Base-by-base conservation (phyloP, 768 basidiomycete genomes). In the Clitopilus hobsonii region DNA sequence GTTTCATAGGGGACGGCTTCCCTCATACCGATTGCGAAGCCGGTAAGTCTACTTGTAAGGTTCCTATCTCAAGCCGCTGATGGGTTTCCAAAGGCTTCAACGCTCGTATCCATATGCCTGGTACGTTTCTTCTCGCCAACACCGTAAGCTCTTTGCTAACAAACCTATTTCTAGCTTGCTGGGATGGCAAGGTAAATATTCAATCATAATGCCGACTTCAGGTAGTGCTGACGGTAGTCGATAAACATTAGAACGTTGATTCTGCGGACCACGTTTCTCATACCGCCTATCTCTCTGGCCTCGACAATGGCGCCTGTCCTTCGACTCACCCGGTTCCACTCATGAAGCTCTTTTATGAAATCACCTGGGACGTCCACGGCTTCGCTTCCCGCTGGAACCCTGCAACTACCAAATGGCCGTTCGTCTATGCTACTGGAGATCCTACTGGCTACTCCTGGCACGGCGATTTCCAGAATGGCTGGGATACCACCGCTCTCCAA, bases 381-480 rank as follows among this genome's bases (percentile, higher is more conserved):
- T 67, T 77, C 32, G 61, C 67, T 11, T 58, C 58, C 10, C 67
- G 73, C n/a, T 76, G 74, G 74, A 63, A 63, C 23, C 65, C 68
- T 10, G 59, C 58, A 1, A 64, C 59, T 53, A 61, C 75, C 48
- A 60, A 58, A 18, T 74, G 74, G 70, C 76, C 76, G 1, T 76
- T 77, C 55, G 74, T 76, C 1, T 76, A 74, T 47, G 74, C 80
- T 4, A 72, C 70, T 27, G 74, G 81, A 6, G 82, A 84, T 56
- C 71, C 79, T 0, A 81, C 79, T 14, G 80, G 80, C 14, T 78
- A 72, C 61, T 78, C 76, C 7, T 72, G 74, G 65, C 75, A 76
- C 57, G 75, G 67, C 0, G 77, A 79, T 62, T 79, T 76, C 65
- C 73, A 71, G 60, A 77, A 77, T 52, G 79, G 82, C 1, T 83